Percentiles rank a stretch among this genome's conserved stretches.
phyloP scores from a whole-genome alignment of 805 yeast species.

The Lachancea fermentati region DNA sequence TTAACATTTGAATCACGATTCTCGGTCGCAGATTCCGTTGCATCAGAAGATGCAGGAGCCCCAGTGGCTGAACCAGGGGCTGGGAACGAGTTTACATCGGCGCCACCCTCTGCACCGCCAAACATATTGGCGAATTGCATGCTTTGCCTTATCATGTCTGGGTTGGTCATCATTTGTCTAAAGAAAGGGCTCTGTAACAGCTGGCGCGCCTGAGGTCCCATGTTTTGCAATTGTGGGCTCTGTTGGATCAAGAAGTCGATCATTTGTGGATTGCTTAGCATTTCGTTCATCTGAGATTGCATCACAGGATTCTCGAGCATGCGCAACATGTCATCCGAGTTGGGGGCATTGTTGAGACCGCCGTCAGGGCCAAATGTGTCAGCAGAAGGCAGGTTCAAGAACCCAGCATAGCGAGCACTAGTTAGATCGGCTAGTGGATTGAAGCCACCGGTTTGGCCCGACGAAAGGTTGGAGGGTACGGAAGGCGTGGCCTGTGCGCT shows the following conservation, averaged over 20 bases:
- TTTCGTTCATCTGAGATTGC: slow-evolving; percentile 74
- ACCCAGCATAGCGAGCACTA: slow-evolving; percentile 94
- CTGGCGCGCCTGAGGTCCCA: slow-evolving; percentile 88
- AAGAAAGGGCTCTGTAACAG: slow-evolving; percentile 79
- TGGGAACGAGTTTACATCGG: slow-evolving; percentile 38
- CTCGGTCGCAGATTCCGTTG: slow-evolving; percentile 22
- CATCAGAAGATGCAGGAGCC: slow-evolving; percentile 15
- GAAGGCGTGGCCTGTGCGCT: slow-evolving; percentile 9
- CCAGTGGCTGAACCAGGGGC: slow-evolving; percentile 41
- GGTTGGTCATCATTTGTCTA: slow-evolving; percentile 75
- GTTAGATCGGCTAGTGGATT: slow-evolving; percentile 90
- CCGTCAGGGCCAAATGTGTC: slow-evolving; percentile 93
- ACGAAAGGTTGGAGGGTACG: slow-evolving; percentile 74
- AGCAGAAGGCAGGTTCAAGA: slow-evolving; percentile 74
- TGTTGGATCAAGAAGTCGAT: slow-evolving; percentile 73
- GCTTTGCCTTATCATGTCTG: slow-evolving; percentile 77
- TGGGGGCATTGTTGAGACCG: slow-evolving; percentile 67
- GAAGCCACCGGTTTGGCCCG: slow-evolving; percentile 78
- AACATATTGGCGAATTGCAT: slow-evolving; percentile 63
- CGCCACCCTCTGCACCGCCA: slow-evolving; percentile 29
- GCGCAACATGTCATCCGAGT: slow-evolving; percentile 64
- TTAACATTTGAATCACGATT: slow-evolving; percentile 27
- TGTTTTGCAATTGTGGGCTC: slow-evolving; percentile 74
- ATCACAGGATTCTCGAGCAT: slow-evolving; percentile 80
- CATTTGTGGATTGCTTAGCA: slow-evolving; percentile 86